Evolutionary conservation across 345 rosid genomes (phyloP), one percentile per base, ranked within the genome.

Genomic region (Psidium friedrichsthalianum): DNA sequence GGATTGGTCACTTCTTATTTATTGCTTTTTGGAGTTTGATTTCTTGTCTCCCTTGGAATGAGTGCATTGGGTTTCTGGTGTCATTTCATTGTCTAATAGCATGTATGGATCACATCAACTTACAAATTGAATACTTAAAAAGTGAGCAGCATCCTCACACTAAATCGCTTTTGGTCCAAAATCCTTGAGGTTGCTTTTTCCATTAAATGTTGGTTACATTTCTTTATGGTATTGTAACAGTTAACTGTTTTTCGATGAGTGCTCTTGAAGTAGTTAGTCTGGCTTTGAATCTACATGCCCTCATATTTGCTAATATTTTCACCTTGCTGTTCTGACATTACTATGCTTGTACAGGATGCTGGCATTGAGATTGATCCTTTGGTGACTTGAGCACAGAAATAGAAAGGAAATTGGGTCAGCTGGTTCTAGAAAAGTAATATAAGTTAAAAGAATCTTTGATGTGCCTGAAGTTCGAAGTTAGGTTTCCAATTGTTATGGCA

Each of bases 351-450:
- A 76, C 93, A 95, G 98, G 98, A 93, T 83, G 95, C 96, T 61
- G 98, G 98, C 81, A 93, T 91, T 78, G 98, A 96, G 84, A 88
- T 95, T 85, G 98, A 96, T 92, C 99, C 99, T 85, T 91, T 53
- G 98, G 98, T 56, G 99, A 97, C 87, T 88, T 97, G 80, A 97
- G 93, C 84, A 97, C 99, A 7, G 98, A 96, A 88, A 14, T 92
- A 55, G 99, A 97, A 91, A 94, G 98, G 88, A 95, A 94, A 89
- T 89, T 97, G 85, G 99, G 98, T 84, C 94, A 94, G 87, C 95
- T 97, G 52, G 98, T 97, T 86, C 85, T 91, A 83, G 93, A 96
- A 86, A 97, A 97, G 98, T 96, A 94, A n/a, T 54, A 6, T 54
- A 13, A 53, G 25, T 29, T 36, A 8, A 82, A 82, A 47, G 49